Conservation (phyloP, 192 early-diverging fungal genomes). For the Backusella tarrabulga region DNA sequence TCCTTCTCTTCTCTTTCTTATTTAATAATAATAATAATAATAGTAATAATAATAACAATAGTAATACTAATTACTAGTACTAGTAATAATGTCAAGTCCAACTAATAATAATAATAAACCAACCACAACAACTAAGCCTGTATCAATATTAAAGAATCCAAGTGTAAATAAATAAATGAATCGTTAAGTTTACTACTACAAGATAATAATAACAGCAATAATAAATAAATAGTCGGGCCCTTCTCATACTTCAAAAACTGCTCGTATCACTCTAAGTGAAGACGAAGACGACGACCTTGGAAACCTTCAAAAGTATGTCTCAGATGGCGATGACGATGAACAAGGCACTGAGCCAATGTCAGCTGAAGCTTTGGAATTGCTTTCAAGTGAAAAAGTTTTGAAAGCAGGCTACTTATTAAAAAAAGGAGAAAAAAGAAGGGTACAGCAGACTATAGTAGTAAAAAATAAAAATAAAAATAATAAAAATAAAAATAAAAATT, state of each 20-base stretch:
- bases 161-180: conserved; percentile 8
- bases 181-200: background rate
- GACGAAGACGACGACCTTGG: conserved; percentile 37
- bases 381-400: conserved; percentile 52
- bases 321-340: conserved; percentile 43
- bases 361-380: conserved; percentile 42
- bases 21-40: background rate
- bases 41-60: background rate
- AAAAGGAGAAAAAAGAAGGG: conserved; percentile 59
- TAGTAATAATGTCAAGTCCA: background rate
- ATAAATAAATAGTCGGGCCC: background rate
- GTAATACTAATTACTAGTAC: background rate
- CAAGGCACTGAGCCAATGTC: conserved; percentile 15
- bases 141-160: conserved; percentile 24
- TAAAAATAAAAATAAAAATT: background rate
- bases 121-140: conserved; percentile 16
- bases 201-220: background rate
- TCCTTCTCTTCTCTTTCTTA: background rate
- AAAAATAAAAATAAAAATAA: conserved; percentile 21
- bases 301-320: conserved; percentile 5
- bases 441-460: conserved; percentile 15
- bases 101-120: conserved; percentile 1
- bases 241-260: background rate
- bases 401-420: conserved; percentile 57
- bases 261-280: conserved; percentile 23